Conservation (phyloP, 2,329 filamentous ascomycete genomes). For the Colletotrichum neosansevieriae region DNA sequence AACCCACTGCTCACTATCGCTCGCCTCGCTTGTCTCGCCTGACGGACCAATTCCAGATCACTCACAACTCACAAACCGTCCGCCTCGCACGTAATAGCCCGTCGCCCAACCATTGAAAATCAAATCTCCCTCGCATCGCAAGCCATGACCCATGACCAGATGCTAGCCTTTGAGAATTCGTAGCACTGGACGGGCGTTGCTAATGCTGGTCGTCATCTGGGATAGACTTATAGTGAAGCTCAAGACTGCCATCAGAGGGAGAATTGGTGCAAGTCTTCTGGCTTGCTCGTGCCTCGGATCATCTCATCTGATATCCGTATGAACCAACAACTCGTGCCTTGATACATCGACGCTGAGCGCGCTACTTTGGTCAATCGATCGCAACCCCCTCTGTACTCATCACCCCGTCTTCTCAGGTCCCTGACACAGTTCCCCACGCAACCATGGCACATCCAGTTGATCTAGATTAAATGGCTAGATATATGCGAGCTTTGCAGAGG, state of each 20-base stretch:
- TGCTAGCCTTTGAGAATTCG: neutral
- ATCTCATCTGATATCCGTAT: neutral
- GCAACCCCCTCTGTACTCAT: neutral
- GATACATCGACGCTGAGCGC: neutral
- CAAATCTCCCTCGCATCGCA: neutral
- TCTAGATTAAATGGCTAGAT: neutral
- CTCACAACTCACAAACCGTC: neutral
- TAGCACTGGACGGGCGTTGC: neutral
- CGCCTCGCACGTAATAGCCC: neutral
- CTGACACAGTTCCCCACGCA: neutral
- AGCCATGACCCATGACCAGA: neutral
- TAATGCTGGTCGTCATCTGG: neutral
- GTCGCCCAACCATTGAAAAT: neutral
- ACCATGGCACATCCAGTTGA: neutral
- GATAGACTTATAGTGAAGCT: neutral
- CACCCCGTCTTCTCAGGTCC: neutral
- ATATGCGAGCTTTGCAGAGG: neutral
- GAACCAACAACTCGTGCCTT: neutral
- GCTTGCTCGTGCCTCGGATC: neutral
- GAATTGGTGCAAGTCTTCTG: neutral
- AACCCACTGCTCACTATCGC: neutral
- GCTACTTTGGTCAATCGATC: neutral
- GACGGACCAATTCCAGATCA: neutral
- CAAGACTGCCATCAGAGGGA: neutral
- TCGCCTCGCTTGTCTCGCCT: neutral